Evolutionary conservation across 768 basidiomycete genomes (phyloP).

Genomic region (Lentinula guzmanii): DNA sequence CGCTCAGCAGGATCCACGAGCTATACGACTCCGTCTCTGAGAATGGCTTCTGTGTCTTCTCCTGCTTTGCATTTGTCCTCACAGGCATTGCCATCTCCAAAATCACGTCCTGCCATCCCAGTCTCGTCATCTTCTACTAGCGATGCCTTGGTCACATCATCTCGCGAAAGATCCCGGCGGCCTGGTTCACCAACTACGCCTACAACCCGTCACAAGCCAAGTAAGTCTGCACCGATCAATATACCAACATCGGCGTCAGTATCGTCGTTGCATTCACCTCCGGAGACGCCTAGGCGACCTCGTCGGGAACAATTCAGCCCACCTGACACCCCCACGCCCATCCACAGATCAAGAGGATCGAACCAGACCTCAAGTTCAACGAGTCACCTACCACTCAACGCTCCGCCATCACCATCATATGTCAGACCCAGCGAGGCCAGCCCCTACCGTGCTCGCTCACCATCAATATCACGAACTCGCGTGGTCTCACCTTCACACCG

Average conservation of each 20-base stretch:
- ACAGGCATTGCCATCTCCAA: slow-evolving; percentile 48
- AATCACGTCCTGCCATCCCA: slow-evolving; percentile 40
- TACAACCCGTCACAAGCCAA: slow-evolving; percentile 25
- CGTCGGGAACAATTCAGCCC: slow-evolving; percentile 35
- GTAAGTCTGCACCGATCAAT: slow-evolving; percentile 25
- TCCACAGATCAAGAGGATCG: slow-evolving; percentile 28
- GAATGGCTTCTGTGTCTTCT: slow-evolving; percentile 69
- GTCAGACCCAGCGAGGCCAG: slow-evolving; percentile 29
- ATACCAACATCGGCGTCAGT: slow-evolving; percentile 17
- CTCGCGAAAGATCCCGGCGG: slow-evolving; percentile 37
- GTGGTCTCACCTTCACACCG: slow-evolving; percentile 35
- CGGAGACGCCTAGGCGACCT: slow-evolving; percentile 29
- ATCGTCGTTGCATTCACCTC: slow-evolving; percentile 10
- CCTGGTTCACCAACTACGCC: slow-evolving; percentile 23
- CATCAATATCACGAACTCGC: slow-evolving; percentile 29
- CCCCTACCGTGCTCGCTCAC: slow-evolving; percentile 37
- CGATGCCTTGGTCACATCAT: slow-evolving; percentile 39
- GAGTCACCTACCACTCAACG: slow-evolving; percentile 33
- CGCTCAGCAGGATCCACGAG: slow-evolving; percentile 49
- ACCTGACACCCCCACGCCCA: slow-evolving; percentile 44
- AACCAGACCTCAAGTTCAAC: slow-evolving; percentile 27
- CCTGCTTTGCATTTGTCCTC: slow-evolving; percentile 65
- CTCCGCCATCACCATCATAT: slow-evolving; percentile 26
- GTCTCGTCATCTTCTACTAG: slow-evolving; percentile 42
- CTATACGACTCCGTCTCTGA: slow-evolving; percentile 62